Evolutionary conservation across 2,329 filamentous ascomycete species (phyloP).

Genomic region (Exophiala spinifera): DNA sequence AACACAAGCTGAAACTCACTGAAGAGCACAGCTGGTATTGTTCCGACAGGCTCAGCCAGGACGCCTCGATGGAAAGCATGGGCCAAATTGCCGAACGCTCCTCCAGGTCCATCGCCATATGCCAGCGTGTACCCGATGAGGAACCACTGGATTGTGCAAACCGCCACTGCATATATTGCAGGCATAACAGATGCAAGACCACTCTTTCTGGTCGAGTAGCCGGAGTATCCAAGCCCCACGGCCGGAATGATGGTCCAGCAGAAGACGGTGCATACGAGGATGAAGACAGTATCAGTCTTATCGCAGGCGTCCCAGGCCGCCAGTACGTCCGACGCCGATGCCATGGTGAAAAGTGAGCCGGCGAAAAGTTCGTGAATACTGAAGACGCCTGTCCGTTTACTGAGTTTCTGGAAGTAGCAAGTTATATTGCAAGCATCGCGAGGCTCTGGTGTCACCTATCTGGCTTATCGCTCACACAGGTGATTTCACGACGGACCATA

Average conservation of each 20-base stretch:
- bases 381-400: background rate
- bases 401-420: background rate
- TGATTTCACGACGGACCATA: background rate
- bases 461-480: background rate
- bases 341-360: conserved; percentile 16
- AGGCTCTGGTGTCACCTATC: background rate
- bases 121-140: conserved; percentile 49
- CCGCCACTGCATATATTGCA: conserved; percentile 46
- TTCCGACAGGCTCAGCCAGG: conserved; percentile 48
- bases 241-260: conserved; percentile 54
- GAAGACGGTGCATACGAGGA: conserved; percentile 51
- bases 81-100: conserved; percentile 46
- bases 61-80: conserved; percentile 48
- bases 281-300: conserved; percentile 52
- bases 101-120: conserved; percentile 45
- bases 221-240: conserved; percentile 50
- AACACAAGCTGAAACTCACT: conserved; percentile 51
- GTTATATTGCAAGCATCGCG: background rate
- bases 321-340: conserved; percentile 38
- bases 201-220: conserved; percentile 49
- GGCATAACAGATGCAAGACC: conserved; percentile 50
- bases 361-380: background rate
- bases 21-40: conserved; percentile 51
- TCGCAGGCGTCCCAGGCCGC: conserved; percentile 52
- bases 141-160: conserved; percentile 53